Base-by-base conservation (phyloP, 1,284 basidiomycete species). In the Cutaneotrichosporon cyanovorans region DNA sequence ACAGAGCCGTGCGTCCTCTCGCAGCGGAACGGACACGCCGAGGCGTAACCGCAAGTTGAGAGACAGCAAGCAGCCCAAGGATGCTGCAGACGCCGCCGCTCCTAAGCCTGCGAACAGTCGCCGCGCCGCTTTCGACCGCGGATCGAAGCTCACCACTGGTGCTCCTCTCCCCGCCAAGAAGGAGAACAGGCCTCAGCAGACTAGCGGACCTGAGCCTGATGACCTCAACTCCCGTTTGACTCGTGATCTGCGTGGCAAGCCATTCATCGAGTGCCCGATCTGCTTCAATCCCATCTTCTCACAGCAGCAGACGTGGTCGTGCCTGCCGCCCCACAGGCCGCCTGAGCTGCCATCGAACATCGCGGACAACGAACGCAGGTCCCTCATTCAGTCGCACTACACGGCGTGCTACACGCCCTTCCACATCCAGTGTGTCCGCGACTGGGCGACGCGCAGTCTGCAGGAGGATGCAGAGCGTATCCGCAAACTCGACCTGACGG, bases 371-470 rank as follows among this genome's bases (percentile, higher is more conserved):
- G 39, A 53, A 56, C 12, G 59, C 61, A 31, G 36, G 52, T 4
- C 38, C 82, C 0, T 80, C 90, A 20, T 78, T 80, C 36, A 83
- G 1, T 79, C 88, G 3, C 56, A 64, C 46, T 65, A 62, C 48
- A 50, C 61, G 1, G 60, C 67, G 4, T 72, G 70, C 50, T 72
- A 70, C 54, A 71, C 70, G 6, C 70, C 70, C 0, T 72, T 72
- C 57, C 70, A 72, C 45, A 52, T 68, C 20, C 52, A 53, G 32
- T 72, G 70, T 58, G 82, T 86, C 36, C 85, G 83, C 59, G 85
- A 87, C 45, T 84, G 84, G 54, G 86, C 88, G 0, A 86, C 82
- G 76, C 74, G 79, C 2, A 81, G 81, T 2, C 72, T 88, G 50
- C 83, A 83, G 2, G 84, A 88, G 34, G 64, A 69, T 41, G 51